Conservation (phyloP, 805 yeast species). For the Nakazawaea sp. region DNA sequence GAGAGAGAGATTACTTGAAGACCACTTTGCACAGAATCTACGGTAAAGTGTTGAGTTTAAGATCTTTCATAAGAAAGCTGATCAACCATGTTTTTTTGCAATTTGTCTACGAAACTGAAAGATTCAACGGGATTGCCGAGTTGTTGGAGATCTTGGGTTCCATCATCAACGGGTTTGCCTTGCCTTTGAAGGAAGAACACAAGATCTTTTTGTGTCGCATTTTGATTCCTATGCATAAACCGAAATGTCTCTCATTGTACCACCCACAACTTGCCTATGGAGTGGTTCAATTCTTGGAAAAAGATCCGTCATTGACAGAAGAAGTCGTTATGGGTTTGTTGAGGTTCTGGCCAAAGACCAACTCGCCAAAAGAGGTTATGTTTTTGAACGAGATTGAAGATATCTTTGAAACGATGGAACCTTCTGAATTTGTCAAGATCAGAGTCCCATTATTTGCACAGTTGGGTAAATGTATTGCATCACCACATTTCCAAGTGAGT, state of each 20-base stretch:
- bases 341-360: slow-evolving; percentile 94
- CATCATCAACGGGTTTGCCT: slow-evolving; percentile 95
- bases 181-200: slow-evolving; percentile 96
- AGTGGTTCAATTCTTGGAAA: slow-evolving; percentile 92
- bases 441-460: slow-evolving; percentile 93
- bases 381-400: slow-evolving; percentile 94
- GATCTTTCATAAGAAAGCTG: slow-evolving; percentile 87
- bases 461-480: slow-evolving; percentile 85
- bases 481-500: slow-evolving; percentile 95
- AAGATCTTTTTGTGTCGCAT: slow-evolving; percentile 83
- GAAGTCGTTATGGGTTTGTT: slow-evolving; percentile 93
- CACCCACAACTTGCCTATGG: slow-evolving; percentile 98
- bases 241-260: slow-evolving; percentile 78
- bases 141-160: slow-evolving; percentile 91
- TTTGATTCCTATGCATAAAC: slow-evolving; percentile 87
- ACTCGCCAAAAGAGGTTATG: slow-evolving; percentile 93
- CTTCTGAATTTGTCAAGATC: slow-evolving; percentile 82
- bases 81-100: slow-evolving; percentile 89
- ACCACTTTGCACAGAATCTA: slow-evolving; percentile 94
- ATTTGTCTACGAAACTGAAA: slow-evolving; percentile 89
- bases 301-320: slow-evolving; percentile 87
- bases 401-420: slow-evolving; percentile 93
- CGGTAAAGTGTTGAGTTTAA: slow-evolving; percentile 84
- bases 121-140: slow-evolving; percentile 95
- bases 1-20: slow-evolving; percentile 92